phyloP scores from a whole-genome alignment of 2,329 filamentous ascomycete species.

The Aureobasidium sp. region DNA sequence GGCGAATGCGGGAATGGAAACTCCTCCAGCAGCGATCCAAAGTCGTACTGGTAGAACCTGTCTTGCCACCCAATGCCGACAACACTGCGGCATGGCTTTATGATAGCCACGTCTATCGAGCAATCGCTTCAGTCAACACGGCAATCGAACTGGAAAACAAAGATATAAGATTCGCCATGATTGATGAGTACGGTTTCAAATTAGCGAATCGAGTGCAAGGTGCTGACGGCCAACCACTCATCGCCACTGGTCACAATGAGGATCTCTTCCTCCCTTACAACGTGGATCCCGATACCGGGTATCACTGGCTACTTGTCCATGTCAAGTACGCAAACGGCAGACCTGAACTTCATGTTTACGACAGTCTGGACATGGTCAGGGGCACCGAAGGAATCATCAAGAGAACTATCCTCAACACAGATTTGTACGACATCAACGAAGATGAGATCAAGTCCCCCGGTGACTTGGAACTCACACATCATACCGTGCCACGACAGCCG shows the following conservation, averaged over 20 bases:
- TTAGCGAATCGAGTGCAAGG: background rate
- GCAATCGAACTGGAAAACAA: background rate
- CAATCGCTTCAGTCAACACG: background rate
- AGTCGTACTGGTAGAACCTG: background rate
- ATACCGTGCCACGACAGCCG: background rate
- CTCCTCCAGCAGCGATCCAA: background rate
- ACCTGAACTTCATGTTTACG: background rate
- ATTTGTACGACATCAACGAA: background rate
- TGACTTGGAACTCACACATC: background rate
- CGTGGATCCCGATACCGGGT: background rate
- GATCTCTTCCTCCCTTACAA: background rate
- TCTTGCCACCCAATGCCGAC: background rate
- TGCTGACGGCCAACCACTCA: background rate
- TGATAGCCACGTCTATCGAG: background rate
- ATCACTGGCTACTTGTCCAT: background rate
- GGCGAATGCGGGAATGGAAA: constrained; percentile 2
- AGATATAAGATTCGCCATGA: background rate
- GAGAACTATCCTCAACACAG: background rate
- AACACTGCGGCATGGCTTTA: background rate
- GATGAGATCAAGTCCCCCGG: no score
- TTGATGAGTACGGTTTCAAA: background rate
- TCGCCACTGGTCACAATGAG: background rate
- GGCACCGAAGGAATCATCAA: background rate
- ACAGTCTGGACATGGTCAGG: background rate
- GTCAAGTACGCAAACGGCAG: background rate